A percentile compares a stretch with the other conserved stretches of the same genome.
These are phyloP conservation scores for Cicer pinnatifidum DNA, from an alignment of 306 rosid species.

Conservation along the genomic window DNA sequence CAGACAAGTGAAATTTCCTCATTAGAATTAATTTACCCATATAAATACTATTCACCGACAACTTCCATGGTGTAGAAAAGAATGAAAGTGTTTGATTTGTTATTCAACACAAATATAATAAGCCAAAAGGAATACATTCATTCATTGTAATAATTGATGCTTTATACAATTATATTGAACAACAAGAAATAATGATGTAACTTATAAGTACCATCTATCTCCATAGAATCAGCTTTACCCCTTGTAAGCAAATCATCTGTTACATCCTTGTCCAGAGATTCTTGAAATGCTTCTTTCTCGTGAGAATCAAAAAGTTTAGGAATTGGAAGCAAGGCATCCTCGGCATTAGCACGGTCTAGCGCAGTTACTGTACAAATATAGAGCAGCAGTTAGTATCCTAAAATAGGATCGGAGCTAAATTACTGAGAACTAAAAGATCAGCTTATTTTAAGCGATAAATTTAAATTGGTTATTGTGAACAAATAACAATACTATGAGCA, in stretches of 20 bases:
- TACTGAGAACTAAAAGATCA: conserved; percentile 20
- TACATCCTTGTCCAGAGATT: conserved; percentile 46
- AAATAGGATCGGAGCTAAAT: conserved; percentile 20
- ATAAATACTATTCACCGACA: conserved; percentile 12
- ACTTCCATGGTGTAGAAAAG: conserved; percentile 20
- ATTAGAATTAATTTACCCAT: conserved; percentile 1
- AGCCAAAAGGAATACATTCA: conserved; percentile 15
- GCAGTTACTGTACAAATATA: conserved; percentile 67
- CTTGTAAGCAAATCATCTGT: conserved; percentile 44
- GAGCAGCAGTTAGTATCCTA: conserved; percentile 47
- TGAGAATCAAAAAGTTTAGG: conserved; percentile 72
- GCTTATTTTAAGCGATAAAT: conserved; percentile 14
- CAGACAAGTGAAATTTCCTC: background rate
- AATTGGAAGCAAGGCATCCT: conserved; percentile 86
- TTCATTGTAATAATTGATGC: conserved; percentile 16
- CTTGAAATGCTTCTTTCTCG: conserved; percentile 50
- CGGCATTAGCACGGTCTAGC: conserved; percentile 89
- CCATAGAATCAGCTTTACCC: conserved; percentile 47
- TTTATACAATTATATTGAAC: conserved; percentile 38
- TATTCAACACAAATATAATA: conserved; percentile 24
- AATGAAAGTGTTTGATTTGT: background rate
- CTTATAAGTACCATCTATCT: conserved; percentile 55
- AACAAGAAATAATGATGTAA: conserved; percentile 21
- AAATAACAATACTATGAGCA: conserved; percentile 39
- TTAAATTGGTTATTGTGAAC: conserved; percentile 36